phyloP scores from a whole-genome alignment of 495 filamentous ascomycete species.

The Talaromyces stipitatus region DNA sequence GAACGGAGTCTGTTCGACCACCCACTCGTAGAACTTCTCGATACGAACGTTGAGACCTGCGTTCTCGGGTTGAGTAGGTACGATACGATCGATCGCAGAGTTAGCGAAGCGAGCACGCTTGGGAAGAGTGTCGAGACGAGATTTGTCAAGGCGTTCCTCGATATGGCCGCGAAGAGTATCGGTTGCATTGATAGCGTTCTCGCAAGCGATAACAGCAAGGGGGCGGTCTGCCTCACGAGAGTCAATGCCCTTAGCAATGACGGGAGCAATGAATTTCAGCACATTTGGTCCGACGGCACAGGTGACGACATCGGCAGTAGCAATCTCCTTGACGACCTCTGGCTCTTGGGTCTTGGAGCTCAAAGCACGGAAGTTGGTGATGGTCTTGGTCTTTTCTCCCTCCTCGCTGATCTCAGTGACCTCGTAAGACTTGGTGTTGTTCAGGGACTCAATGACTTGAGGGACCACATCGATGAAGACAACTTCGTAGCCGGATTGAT shows the following conservation, averaged over 20 bases:
- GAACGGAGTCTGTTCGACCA: conserved; percentile 81
- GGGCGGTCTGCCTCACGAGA: conserved; percentile 62
- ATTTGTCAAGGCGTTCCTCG: conserved; percentile 59
- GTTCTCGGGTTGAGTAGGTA: conserved; percentile 74
- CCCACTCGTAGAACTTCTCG: conserved; percentile 98
- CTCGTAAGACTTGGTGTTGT: conserved; percentile 67
- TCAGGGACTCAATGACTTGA: conserved; percentile 64
- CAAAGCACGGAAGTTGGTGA: conserved; percentile 92
- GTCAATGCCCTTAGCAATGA: conserved; percentile 86
- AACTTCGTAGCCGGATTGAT: conserved; percentile 73
- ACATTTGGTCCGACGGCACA: conserved; percentile 95
- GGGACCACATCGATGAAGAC: conserved; percentile 93
- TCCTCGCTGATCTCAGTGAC: conserved; percentile 89
- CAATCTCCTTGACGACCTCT: conserved; percentile 76
- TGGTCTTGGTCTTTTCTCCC: conserved; percentile 70
- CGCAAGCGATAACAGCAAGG: conserved; percentile 89
- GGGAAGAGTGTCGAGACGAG: conserved; percentile 51
- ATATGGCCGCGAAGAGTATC: conserved; percentile 75
- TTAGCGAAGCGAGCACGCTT: conserved; percentile 80
- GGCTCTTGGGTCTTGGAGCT: conserved; percentile 78
- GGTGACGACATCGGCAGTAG: conserved; percentile 81
- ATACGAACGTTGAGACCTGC: conserved; percentile 84
- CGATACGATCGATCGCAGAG: conserved; percentile 96
- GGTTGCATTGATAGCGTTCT: conserved; percentile 92
- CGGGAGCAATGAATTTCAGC: conserved; percentile 89